A percentile compares a stretch with the other conserved stretches of the same genome.
phyloP scores from a whole-genome alignment of 345 rosid species.

The Nasturtium officinale region DNA sequence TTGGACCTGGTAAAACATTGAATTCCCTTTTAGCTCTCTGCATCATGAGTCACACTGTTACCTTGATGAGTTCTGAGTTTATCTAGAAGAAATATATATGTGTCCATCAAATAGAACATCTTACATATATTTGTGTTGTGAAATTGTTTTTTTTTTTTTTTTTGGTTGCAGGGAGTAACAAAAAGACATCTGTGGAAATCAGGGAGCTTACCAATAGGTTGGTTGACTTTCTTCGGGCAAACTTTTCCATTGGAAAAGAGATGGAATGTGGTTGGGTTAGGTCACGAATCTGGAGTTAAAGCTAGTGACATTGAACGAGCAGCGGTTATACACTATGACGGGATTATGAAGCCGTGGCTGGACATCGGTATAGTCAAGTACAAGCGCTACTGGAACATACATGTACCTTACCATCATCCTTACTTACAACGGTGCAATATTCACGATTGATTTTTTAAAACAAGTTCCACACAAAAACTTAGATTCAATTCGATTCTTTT shows the following conservation, averaged over 20 bases:
- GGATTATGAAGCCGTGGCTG: slow-evolving; percentile 94
- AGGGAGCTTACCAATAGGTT: slow-evolving; percentile 80
- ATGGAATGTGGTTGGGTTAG: slow-evolving; percentile 88
- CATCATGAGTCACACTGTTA: background rate
- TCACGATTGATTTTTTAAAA: slow-evolving; percentile 48
- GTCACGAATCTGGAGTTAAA: slow-evolving; percentile 61
- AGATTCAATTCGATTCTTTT: slow-evolving; percentile 42
- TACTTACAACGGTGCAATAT: slow-evolving; percentile 68
- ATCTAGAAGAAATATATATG: background rate
- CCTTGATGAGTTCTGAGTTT: background rate
- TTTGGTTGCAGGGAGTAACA: slow-evolving; percentile 51
- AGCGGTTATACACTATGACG: slow-evolving; percentile 85
- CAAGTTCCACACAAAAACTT: background rate
- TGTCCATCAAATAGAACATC: background rate
- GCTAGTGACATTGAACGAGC: slow-evolving; percentile 58
- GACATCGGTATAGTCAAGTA: slow-evolving; percentile 72
- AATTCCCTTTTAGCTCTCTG: slow-evolving; percentile 18
- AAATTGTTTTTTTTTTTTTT: background rate
- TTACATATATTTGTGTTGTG: slow-evolving; percentile 10
- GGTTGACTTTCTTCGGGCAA: slow-evolving; percentile 71
- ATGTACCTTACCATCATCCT: slow-evolving; percentile 56
- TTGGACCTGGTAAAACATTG: slow-evolving; percentile 58
- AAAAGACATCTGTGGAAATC: slow-evolving; percentile 61
- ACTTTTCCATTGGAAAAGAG: slow-evolving; percentile 65
- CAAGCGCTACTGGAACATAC: slow-evolving; percentile 76